Evolutionary conservation across 1,139 yeast genomes (phyloP).

Genomic region (Yamadazyma dendronema): DNA sequence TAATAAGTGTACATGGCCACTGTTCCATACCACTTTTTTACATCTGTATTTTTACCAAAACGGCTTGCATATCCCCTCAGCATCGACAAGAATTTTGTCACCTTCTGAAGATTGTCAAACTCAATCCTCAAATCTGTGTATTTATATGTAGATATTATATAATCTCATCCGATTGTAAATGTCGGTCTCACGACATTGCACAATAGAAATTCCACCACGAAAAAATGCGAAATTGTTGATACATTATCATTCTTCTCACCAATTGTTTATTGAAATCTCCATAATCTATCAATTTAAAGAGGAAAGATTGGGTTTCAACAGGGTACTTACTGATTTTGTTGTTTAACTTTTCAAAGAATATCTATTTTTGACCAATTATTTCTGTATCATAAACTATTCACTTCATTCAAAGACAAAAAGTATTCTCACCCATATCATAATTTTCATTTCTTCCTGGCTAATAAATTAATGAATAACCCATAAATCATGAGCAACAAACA

Average conservation of each 20-base stretch:
- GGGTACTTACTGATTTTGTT: too few species aligned
- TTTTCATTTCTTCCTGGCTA: too few species aligned
- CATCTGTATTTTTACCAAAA: constrained; percentile 1
- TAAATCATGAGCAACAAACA: constrained; percentile 32
- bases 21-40: neutral
- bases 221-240: neutral
- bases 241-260: constrained; percentile 1
- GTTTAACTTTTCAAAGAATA: neutral
- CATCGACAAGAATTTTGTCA: neutral
- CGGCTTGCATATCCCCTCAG: too few species aligned
- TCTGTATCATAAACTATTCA: neutral
- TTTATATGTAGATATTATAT: neutral
- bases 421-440: too few species aligned
- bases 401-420: neutral
- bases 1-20: neutral
- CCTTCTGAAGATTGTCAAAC: too few species aligned
- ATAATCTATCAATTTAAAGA: neutral
- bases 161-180: neutral
- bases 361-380: neutral
- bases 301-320: neutral
- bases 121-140: too few species aligned
- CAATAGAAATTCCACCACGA: constrained; percentile 1
- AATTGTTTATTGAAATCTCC: neutral
- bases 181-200: neutral
- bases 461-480: neutral